These are phyloP conservation scores for Acidiella bohemica DNA, from an alignment of 495 filamentous ascomycete genomes.

Conservation along the genomic window DNA sequence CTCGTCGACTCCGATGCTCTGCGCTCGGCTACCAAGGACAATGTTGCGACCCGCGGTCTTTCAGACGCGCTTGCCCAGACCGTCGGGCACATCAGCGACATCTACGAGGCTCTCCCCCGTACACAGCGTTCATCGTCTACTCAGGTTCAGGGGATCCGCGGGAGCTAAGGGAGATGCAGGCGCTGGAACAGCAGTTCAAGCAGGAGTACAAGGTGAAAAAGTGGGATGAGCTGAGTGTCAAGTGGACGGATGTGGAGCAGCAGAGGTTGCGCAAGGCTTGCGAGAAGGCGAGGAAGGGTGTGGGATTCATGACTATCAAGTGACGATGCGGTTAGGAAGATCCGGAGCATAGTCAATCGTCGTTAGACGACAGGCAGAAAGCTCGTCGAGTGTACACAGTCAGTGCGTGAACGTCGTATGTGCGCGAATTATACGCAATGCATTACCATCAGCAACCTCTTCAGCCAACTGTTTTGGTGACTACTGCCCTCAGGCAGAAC, in stretches of 20 bases:
- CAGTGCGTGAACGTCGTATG: too few relatives aligned
- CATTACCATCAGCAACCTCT: too few relatives aligned
- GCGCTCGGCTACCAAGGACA: slow-evolving; percentile 7
- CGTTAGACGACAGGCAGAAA: too few relatives aligned
- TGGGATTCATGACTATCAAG: slow-evolving; percentile 9
- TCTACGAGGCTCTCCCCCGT: slow-evolving; percentile 63
- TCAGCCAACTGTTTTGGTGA: too few relatives aligned
- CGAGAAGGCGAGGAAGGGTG: slow-evolving; percentile 11
- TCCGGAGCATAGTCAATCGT: too few relatives aligned
- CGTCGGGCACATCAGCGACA: slow-evolving; percentile 45
- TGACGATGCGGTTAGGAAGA: too few relatives aligned
- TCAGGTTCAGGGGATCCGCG: slow-evolving; percentile 79
- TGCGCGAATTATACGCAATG: too few relatives aligned
- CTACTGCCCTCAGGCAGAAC: too few relatives aligned
- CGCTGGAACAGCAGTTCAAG: slow-evolving; percentile 57
- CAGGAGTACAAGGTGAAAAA: slow-evolving; percentile 65
- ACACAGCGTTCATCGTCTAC: slow-evolving; percentile 84
- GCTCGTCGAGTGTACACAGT: too few relatives aligned
- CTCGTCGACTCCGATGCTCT: slow-evolving; percentile 26
- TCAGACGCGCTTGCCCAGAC: slow-evolving; percentile 36
- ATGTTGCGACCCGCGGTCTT: slow-evolving; percentile 23
- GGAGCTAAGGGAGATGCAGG: slow-evolving; percentile 58
- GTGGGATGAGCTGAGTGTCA: slow-evolving; percentile 37
- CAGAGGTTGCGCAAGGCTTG: slow-evolving; percentile 11
- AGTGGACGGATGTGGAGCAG: slow-evolving; percentile 18